phyloP scores from a whole-genome alignment of 1,284 basidiomycete species.

The Rhodotorula sp. region DNA sequence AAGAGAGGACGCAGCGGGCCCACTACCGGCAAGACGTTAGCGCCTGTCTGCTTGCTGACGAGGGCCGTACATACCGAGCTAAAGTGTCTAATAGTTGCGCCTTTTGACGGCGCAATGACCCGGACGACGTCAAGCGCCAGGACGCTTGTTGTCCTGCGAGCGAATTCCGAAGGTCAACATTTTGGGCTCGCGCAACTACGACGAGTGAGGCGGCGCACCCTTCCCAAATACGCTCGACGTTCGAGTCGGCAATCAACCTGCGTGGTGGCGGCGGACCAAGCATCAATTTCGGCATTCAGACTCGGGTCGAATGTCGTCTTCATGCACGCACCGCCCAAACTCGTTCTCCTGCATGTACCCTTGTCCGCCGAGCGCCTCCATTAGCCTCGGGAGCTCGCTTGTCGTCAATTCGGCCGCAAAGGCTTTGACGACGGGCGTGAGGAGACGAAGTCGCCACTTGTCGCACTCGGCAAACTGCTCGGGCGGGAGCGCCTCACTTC shows the following conservation, averaged over 20 bases:
- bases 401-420: conserved; percentile 68
- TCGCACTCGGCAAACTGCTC: not conserved
- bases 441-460: conserved; percentile 50
- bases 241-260: conserved; percentile 60
- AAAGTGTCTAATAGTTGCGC: conserved; percentile 52
- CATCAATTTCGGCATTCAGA: too few species aligned
- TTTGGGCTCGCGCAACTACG: not conserved
- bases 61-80: conserved; percentile 48
- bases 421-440: conserved; percentile 71
- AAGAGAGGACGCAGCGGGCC: conserved; percentile 56
- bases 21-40: conserved; percentile 55
- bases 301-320: conserved; percentile 7
- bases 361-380: conserved; percentile 72
- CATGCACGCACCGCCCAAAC: conserved; percentile 54
- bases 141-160: conserved; percentile 54
- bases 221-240: conserved; percentile 82
- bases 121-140: conserved; percentile 68
- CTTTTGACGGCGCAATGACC: conserved; percentile 54
- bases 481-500: conserved; percentile 50
- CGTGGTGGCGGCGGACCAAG: conserved; percentile 43
- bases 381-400: conserved; percentile 68
- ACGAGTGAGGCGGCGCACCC: conserved; percentile 48
- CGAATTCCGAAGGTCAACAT: not conserved
- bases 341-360: conserved; percentile 65
- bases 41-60: too few species aligned